Base-by-base conservation (phyloP, 2,329 filamentous ascomycete species). In the Exophiala viscosa region DNA sequence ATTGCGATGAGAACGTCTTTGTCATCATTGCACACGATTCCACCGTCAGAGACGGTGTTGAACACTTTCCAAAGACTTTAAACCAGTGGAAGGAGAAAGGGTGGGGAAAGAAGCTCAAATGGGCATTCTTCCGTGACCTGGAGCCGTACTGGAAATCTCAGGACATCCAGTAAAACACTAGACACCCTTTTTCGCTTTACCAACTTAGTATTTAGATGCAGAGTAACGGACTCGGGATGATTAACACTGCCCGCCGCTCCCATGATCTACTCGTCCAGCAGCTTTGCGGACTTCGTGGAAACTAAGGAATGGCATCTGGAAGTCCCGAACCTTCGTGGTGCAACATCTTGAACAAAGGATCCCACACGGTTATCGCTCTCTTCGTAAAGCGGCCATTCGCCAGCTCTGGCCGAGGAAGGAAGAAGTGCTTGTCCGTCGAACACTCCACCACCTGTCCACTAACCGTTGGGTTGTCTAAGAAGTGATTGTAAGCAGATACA, bases 291-390 rank as follows among this genome's bases (percentile, higher is more conserved):
- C 23, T 28, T n/a, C n/a, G n/a, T n/a, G n/a, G n/a, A n/a, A n/a
- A n/a, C n/a, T 7, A 28, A 28, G 23, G 23, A 10, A 45, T 45
- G 10, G 43, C 43, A 52, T 70, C 70, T 5, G 69, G 65, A n/a
- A 77, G 62, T 0, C 60, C 64, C 8, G 71, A 75, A 9, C 60
- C 55, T 52, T 76, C 74, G 9, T 70, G 69, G 58, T 77, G 74
- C 52, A 73, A 64, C 58, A 69, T 68, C 49, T 69, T 68, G 58
- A 77, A 76, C 17, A 77, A 60, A 11, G 74, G 74, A 45, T 78
- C 75, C 73, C 74, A 78, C 1, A 78, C 73, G 0, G 73, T 73
- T 3, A 70, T 66, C 0, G 73, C 70, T 14, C 74, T 66, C 57
- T 68, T 66, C 1, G 73, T 75, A 14, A 70, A 62, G 11, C 47